A percentile compares a stretch with the other conserved stretches of the same genome.
Evolutionary conservation across 306 rosid genomes (phyloP).

Genomic region (Prunus dulcis): DNA sequence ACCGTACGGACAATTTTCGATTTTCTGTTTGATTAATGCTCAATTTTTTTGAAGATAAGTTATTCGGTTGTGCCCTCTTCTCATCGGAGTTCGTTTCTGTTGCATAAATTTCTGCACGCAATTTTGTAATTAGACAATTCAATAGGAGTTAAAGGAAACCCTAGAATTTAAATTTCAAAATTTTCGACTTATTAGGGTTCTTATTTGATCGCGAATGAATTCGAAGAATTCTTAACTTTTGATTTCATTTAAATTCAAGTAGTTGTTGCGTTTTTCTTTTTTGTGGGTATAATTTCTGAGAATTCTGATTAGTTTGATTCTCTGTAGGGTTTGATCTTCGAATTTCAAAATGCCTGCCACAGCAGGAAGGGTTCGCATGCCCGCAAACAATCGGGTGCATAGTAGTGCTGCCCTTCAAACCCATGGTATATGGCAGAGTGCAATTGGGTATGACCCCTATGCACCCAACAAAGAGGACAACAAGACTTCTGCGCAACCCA

Average conservation of each 20-base stretch:
- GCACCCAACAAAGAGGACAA: conserved; percentile 85
- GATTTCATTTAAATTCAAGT: not conserved
- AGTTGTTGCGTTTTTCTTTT: not conserved
- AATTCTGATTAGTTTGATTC: conserved; percentile 2
- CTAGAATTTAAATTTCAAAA: not conserved
- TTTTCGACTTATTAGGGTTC: not conserved
- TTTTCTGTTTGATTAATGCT: not conserved
- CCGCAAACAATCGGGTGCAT: conserved; percentile 94
- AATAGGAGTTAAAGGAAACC: not conserved
- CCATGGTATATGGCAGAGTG: conserved; percentile 97
- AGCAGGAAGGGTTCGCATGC: conserved; percentile 99
- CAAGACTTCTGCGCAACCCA: conserved; percentile 44
- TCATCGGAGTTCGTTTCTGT: not conserved
- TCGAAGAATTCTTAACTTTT: not conserved
- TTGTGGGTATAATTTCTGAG: not conserved
- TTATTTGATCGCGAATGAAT: not conserved
- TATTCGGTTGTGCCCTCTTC: not conserved
- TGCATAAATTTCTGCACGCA: not conserved
- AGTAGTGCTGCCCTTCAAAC: conserved; percentile 98
- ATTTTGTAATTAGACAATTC: not conserved
- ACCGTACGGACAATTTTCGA: not conserved
- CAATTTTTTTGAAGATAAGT: not conserved
- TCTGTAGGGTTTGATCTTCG: conserved; percentile 25
- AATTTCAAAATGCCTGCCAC: conserved; percentile 84
- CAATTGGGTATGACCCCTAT: conserved; percentile 89